phyloP scores from a whole-genome alignment of 2,329 filamentous ascomycete genomes.

The Pseudogymnoascus sp. region DNA sequence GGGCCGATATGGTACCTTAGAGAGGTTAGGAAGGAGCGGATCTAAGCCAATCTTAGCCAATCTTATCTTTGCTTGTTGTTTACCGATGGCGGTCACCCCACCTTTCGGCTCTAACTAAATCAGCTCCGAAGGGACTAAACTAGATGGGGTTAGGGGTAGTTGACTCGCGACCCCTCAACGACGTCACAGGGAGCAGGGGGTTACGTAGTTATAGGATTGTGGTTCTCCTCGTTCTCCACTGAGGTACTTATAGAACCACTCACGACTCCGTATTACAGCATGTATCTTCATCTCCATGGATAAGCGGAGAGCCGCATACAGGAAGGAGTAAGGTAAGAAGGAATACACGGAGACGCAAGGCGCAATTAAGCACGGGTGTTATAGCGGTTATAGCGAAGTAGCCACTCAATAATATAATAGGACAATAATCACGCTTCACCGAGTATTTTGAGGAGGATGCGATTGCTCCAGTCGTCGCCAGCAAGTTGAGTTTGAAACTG shows the following conservation, averaged over 20 bases:
- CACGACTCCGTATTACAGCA: background rate
- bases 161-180: slow-evolving; percentile 3
- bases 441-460: background rate
- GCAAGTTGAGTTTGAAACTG: background rate
- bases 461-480: background rate
- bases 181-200: slow-evolving; percentile 5
- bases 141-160: background rate
- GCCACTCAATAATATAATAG: background rate
- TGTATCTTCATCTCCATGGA: background rate
- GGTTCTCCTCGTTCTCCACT: background rate
- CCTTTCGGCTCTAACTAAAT: slow-evolving; percentile 3
- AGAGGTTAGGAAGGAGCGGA: background rate
- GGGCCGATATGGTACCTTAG: slow-evolving; percentile 1
- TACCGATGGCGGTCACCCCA: background rate
- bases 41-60: background rate
- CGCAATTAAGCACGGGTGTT: background rate
- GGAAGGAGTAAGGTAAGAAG: background rate
- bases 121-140: background rate
- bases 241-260: background rate
- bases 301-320: slow-evolving; percentile 5
- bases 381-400: background rate
- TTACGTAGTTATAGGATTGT: background rate
- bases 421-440: background rate
- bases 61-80: background rate
- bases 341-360: background rate